phyloP scores from a whole-genome alignment of 306 rosid genomes.

The Cicer chorassanicum region DNA sequence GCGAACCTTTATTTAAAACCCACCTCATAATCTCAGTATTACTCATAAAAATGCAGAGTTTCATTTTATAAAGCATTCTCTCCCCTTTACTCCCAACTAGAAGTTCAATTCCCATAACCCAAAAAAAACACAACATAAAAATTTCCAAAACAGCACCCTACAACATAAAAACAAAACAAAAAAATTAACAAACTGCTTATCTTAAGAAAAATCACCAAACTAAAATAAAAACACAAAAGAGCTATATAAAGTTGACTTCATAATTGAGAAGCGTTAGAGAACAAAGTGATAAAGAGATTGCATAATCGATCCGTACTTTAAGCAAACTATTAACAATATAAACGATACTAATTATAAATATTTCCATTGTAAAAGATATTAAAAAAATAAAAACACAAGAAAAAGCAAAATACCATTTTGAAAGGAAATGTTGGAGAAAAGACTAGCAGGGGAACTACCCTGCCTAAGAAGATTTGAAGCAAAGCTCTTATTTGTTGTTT shows the following conservation, averaged over 20 bases:
- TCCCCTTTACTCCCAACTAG: background rate
- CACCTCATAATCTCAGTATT: no score
- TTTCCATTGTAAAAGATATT: no score
- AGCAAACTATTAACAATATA: no score
- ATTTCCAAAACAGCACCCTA: slow-evolving; percentile 11
- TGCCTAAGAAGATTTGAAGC: slow-evolving; percentile 66
- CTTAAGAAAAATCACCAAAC: background rate
- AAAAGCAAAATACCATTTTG: slow-evolving; percentile 63
- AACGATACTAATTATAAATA: no score
- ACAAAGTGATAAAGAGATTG: no score
- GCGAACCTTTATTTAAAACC: no score
- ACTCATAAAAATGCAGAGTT: background rate
- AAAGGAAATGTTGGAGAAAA: slow-evolving; percentile 68
- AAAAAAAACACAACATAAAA: background rate
- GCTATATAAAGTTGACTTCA: no score
- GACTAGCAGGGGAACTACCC: slow-evolving; percentile 86
- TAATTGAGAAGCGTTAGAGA: no score
- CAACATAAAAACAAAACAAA: background rate
- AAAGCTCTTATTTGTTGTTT: slow-evolving; percentile 42
- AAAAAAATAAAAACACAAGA: background rate
- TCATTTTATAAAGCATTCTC: background rate
- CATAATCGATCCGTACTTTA: no score
- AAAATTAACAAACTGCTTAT: background rate
- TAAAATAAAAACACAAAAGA: background rate
- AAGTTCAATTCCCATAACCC: background rate